Evolutionary conservation across 192 early-diverging fungal species (phyloP).

Genomic region (Dimargaris cristalligena): DNA sequence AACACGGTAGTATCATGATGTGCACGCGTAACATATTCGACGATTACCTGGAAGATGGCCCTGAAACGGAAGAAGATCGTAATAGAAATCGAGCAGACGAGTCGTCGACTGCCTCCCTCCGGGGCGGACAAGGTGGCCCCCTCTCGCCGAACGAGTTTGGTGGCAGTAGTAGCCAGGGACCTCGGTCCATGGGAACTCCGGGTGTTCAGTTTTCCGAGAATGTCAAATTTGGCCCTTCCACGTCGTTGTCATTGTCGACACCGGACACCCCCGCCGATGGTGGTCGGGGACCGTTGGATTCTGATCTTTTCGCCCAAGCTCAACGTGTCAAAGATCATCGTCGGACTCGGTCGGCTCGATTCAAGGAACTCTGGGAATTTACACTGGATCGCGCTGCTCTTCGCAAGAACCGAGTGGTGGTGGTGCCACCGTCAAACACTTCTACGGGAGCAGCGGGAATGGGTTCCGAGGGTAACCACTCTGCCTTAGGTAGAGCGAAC

Average conservation of each 20-base stretch:
- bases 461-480: slow-evolving; percentile 23
- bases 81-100: no score
- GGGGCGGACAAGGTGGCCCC: no score
- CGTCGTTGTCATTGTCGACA: not conserved
- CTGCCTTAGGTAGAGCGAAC: no score
- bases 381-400: slow-evolving; percentile 52
- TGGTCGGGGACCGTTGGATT: not conserved
- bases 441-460: slow-evolving; percentile 17
- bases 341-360: not conserved
- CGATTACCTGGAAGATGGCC: not conserved
- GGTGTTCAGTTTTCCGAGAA: no score
- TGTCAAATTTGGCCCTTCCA: no score
- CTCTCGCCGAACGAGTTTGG: no score
- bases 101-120: not conserved
- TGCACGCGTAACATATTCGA: slow-evolving; percentile 48
- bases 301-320: slow-evolving; percentile 2
- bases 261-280: not conserved
- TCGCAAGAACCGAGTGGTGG: slow-evolving; percentile 36
- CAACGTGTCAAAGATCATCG: not conserved
- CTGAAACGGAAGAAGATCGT: not conserved
- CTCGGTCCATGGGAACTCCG: no score
- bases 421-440: slow-evolving; percentile 23
- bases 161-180: no score
- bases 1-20: slow-evolving; percentile 60
- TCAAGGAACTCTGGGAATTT: slow-evolving; percentile 34